Base-by-base conservation (phyloP, 2,329 filamentous ascomycete species). In the Claviceps fusiformis region DNA sequence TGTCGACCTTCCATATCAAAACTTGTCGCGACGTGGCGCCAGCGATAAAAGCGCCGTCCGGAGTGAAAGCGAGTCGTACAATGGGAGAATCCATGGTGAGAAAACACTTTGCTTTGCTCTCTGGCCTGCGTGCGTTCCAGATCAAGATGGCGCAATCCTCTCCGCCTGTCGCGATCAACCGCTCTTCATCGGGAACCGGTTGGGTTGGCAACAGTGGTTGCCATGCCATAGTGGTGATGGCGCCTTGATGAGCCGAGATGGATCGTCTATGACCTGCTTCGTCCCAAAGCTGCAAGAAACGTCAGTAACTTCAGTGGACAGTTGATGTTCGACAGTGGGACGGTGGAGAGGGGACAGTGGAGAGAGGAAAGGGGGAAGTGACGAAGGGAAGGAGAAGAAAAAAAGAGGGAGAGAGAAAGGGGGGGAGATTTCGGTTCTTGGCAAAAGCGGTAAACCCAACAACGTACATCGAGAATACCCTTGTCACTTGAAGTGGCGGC, bases 1-100 rank as follows among this genome's bases (percentile, higher is more conserved):
- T 81, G 57, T 78, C 80, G 13, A 83, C 76, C 63, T 83, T 84
- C 80, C 82, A 85, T 49, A 85, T 82, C 44, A 83, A 67, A 15
- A 85, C 78, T 55, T 73, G 75, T 39, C 77, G 75, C 24, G 74
- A 74, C 0, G 81, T 83, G 5, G 80, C 81, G 5, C 79, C 81
- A 0, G 82, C 82, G 53, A 85, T 76, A 59, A 82, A 83, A 24
- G 75, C 75, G 1, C 82, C 82, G 57, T 84, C 80, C 0, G 82
- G 81, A 0, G 80, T 83, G 57, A 85, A 84, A 1, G 81, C 74
- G 2, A 85, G 70, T 29, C 77, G 76, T 45, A 82, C 75, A 48
- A 84, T 77, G 8, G 79, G 75, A 1, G 73, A 71, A 31, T 76
- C 74, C 77, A 85, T 83, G 0, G 78, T 83, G 69, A 84, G 76